A percentile compares a stretch with the other conserved stretches of the same genome.
Evolutionary conservation across 2,329 filamentous ascomycete genomes (phyloP).

Genomic region (Paracamarosporium sp.): DNA sequence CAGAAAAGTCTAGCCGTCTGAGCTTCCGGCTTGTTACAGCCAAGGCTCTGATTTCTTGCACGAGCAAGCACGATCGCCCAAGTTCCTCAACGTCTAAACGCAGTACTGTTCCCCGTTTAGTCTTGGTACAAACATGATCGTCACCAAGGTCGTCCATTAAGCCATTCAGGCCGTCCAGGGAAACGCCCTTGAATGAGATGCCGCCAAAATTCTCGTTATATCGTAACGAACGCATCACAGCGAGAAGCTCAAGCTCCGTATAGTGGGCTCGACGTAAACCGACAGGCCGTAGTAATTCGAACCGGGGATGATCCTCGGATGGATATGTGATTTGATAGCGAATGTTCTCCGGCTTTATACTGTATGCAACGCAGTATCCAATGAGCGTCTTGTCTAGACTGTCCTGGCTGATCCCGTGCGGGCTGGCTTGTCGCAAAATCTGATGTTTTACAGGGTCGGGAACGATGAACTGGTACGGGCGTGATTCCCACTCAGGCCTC

Average conservation of each 20-base stretch:
- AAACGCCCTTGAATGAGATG: constrained; percentile 71
- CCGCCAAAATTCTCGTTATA: constrained; percentile 74
- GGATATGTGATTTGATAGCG: constrained; percentile 48
- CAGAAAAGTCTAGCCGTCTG: constrained; percentile 69
- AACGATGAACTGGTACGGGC: constrained; percentile 68
- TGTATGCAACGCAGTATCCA: constrained; percentile 74
- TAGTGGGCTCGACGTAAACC: constrained; percentile 61
- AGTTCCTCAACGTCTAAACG: constrained; percentile 61
- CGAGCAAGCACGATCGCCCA: constrained; percentile 64
- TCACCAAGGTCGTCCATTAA: constrained; percentile 65
- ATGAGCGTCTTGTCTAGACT: constrained; percentile 71
- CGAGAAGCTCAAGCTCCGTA: constrained; percentile 67
- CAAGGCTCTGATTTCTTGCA: constrained; percentile 72
- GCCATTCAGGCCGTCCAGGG: constrained; percentile 69
- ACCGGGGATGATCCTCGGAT: constrained; percentile 69
- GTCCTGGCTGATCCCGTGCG: constrained; percentile 65
- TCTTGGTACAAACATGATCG: constrained; percentile 68
- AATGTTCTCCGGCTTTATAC: constrained; percentile 71
- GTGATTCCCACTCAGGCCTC: constrained; percentile 69
- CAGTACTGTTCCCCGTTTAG: constrained; percentile 63
- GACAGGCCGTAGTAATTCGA: constrained; percentile 66
- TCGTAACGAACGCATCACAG: constrained; percentile 71
- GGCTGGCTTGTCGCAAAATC: constrained; percentile 39
- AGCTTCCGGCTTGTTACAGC: constrained; percentile 70
- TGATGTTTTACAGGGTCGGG: constrained; percentile 55